Conservation (phyloP, 2,329 filamentous ascomycete genomes). For the Trichocomaceae sp. region DNA sequence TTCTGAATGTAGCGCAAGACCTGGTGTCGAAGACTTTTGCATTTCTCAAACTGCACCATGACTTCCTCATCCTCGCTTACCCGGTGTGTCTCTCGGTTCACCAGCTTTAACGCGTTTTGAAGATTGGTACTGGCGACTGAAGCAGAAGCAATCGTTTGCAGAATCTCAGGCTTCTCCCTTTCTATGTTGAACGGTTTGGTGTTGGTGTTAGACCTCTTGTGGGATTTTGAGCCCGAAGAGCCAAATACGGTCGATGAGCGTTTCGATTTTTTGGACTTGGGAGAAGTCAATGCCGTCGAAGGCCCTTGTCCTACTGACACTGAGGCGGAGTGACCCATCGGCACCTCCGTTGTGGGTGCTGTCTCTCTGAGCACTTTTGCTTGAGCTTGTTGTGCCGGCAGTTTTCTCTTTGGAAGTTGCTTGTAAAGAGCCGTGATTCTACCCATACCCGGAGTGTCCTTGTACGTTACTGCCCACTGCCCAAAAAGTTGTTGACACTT, state of each 20-base stretch:
- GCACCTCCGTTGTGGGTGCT: conserved; percentile 42
- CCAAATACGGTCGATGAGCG: conserved; percentile 22
- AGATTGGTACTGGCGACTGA: conserved; percentile 89
- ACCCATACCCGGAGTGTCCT: conserved; percentile 70
- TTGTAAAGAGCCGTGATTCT: conserved; percentile 72
- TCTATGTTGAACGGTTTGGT: conserved; percentile 66
- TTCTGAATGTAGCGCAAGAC: conserved; percentile 89
- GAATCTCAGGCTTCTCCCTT: conserved; percentile 78
- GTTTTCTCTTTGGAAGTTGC: conserved; percentile 61
- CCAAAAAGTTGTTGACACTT: conserved; percentile 84
- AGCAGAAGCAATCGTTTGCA: conserved; percentile 79
- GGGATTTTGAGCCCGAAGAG: conserved; percentile 43
- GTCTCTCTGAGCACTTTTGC: conserved; percentile 81
- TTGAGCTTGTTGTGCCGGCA: conserved; percentile 66
- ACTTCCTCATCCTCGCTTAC: conserved; percentile 79
- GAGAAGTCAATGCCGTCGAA: conserved; percentile 29
- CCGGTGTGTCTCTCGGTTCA: conserved; percentile 81
- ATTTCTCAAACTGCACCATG: conserved; percentile 71
- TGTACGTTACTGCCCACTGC: conserved; percentile 79
- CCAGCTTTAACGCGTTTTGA: conserved; percentile 75
- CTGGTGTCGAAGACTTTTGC: conserved; percentile 76
- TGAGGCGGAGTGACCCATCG: conserved; percentile 35
- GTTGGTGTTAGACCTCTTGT: conserved; percentile 47
- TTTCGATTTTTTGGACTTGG: conserved; percentile 30
- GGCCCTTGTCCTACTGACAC: conserved; percentile 34